Base-by-base conservation (phyloP, 2,329 filamentous ascomycete genomes). In the Colletotrichum gigasporum region DNA sequence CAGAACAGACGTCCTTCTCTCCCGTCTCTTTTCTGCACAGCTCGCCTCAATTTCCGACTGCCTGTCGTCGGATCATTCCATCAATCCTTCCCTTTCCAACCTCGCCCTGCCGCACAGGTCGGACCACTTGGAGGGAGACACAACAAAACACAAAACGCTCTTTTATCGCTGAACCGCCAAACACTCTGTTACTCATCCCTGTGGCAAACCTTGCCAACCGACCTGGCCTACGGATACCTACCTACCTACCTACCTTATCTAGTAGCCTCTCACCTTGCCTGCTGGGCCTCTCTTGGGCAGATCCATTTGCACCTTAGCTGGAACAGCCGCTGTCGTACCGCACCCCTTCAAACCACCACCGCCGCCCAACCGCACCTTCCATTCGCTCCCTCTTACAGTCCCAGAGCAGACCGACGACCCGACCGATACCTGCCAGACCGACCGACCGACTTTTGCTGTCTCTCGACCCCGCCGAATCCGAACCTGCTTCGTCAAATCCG, bases 401-500 rank as follows among this genome's bases (percentile, higher is more conserved):
- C 42, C 20, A 61, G 39, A 61, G 34, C 50, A 61, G 35, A 62
- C 35, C 48, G 48, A 48, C 62, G 53, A 28, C 24, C 39, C 53
- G 48, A 39, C 34, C 53, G 41, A 56, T 50, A 59, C 20, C 39
- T 44, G 37, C 24, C 26, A 58, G 44, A 52, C 32, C 55, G 55
- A 52, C n/a, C n/a, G n/a, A n/a, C n/a, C n/a, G n/a, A n/a, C 37
- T 26, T 28, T 55, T 39, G 32, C 45, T 62, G 53, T 47, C 41
- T 65, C 62, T 63, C 47, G 62, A 66, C 65, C 65, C 62, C 65
- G 65, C 65, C 62, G 56, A 62, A 56, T 53, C 55, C 50, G 56
- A 66, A 34, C 62, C 44, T 65, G 65, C 62, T 53, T 65, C 56
- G 51, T 62, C 65, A 48, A 66, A 55, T 44, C 65, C 54, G 54